phyloP scores from a whole-genome alignment of 1,284 basidiomycete genomes.

The Leccinum pallidistipes region DNA sequence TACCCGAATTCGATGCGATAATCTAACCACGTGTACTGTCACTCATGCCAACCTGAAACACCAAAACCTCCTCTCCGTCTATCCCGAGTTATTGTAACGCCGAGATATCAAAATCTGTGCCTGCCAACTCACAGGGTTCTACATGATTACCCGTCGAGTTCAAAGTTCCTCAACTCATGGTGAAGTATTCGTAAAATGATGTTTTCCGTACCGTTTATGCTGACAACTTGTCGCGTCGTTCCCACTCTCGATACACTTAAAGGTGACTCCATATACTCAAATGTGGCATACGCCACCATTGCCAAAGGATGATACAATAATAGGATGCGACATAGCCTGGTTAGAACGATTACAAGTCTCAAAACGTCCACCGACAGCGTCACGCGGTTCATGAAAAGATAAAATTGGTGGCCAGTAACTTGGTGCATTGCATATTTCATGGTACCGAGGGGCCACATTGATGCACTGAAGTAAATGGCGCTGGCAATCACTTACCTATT shows the following conservation, averaged over 20 bases:
- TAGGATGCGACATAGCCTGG: background rate
- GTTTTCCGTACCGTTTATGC: background rate
- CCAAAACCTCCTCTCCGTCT: background rate
- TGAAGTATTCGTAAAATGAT: background rate
- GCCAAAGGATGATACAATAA: background rate
- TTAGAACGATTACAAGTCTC: background rate
- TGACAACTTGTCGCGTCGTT: background rate
- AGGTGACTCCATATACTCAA: background rate
- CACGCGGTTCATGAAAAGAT: background rate
- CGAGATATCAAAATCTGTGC: background rate
- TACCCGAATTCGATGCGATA: background rate
- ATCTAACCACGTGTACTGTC: background rate
- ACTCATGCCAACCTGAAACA: background rate
- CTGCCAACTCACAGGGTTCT: background rate
- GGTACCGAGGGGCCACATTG: background rate
- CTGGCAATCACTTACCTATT: background rate
- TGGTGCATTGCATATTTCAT: background rate
- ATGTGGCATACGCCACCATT: background rate
- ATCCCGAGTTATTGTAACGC: background rate
- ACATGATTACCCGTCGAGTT: background rate
- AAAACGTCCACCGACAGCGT: background rate
- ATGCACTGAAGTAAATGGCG: background rate
- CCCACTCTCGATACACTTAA: background rate
- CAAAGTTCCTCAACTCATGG: background rate
- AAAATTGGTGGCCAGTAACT: background rate